phyloP scores from a whole-genome alignment of 2,329 filamentous ascomycete genomes.

The Venturia effusa region DNA sequence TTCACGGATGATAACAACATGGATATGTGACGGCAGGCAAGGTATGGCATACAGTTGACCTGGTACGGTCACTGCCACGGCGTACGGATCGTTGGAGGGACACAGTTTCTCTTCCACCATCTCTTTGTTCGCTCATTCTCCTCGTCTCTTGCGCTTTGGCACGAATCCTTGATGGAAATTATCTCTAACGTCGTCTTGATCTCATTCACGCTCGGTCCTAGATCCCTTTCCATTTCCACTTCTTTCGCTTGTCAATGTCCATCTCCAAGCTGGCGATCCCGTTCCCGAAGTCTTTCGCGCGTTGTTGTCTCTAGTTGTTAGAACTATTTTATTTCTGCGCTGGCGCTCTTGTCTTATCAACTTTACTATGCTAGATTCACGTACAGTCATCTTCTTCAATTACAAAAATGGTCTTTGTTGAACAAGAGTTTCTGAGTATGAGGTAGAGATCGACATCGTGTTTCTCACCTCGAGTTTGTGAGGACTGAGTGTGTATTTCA shows the following conservation, averaged over 20 bases:
- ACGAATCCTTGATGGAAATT: no score
- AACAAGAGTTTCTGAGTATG: neutral
- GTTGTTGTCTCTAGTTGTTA: neutral
- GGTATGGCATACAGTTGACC: neutral
- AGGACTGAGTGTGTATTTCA: no score
- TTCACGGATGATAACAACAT: neutral
- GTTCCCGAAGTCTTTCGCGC: no score
- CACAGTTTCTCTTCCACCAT: no score
- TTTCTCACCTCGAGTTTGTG: neutral
- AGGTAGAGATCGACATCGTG: neutral
- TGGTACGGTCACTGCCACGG: neutral
- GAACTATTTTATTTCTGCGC: neutral
- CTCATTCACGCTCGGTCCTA: no score
- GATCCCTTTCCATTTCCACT: no score
- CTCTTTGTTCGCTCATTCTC: neutral
- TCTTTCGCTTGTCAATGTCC: no score
- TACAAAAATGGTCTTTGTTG: neutral
- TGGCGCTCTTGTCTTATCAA: neutral
- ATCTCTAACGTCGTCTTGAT: no score
- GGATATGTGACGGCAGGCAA: neutral
- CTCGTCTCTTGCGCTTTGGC: neutral
- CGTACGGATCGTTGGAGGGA: no score
- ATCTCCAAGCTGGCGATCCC: no score
- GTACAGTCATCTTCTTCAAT: neutral
- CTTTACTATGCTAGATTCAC: neutral